phyloP scores from a whole-genome alignment of 139 green algal species.

The Choricystis sp. region DNA sequence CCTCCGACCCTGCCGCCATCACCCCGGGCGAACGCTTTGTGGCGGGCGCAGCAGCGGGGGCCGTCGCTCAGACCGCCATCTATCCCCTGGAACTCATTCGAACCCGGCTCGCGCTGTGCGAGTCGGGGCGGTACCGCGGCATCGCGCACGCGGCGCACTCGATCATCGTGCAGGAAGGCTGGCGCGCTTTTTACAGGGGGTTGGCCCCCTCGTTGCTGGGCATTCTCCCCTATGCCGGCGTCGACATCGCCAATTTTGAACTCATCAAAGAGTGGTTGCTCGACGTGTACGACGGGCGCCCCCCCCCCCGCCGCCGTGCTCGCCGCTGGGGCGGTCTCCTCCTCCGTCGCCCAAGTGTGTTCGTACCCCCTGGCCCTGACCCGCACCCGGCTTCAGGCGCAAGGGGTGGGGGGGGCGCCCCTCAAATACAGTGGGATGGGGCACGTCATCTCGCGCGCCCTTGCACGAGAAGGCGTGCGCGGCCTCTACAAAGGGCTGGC shows the following conservation, averaged over 20 bases:
- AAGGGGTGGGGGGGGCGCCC: conserved; percentile 31
- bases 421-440: conserved; percentile 63
- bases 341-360: conserved; percentile 60
- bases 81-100: conserved; percentile 78
- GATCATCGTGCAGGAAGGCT: conserved; percentile 49
- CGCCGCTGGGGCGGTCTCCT: conserved; percentile 57
- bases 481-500: conserved; percentile 70
- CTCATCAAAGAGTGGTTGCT: conserved; percentile 64
- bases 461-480: conserved; percentile 43
- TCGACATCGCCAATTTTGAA: conserved; percentile 79
- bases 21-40: conserved; percentile 40
- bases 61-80: conserved; percentile 41
- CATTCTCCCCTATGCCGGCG: conserved; percentile 77
- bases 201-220: conserved; percentile 49
- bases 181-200: conserved; percentile 60
- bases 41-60: conserved; percentile 46
- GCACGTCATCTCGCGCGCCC: conserved; percentile 54
- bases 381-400: conserved; percentile 59
- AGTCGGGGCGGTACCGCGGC: conserved; percentile 41
- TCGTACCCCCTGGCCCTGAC: conserved; percentile 72
- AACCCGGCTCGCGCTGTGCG: conserved; percentile 64
- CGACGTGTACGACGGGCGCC: conserved; percentile 37
- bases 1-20: conserved; percentile 37
- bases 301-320: conserved; percentile 60
- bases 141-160: conserved; percentile 29